Conservation (phyloP, 2,329 filamentous ascomycete species). For the Penicillium sp. region DNA sequence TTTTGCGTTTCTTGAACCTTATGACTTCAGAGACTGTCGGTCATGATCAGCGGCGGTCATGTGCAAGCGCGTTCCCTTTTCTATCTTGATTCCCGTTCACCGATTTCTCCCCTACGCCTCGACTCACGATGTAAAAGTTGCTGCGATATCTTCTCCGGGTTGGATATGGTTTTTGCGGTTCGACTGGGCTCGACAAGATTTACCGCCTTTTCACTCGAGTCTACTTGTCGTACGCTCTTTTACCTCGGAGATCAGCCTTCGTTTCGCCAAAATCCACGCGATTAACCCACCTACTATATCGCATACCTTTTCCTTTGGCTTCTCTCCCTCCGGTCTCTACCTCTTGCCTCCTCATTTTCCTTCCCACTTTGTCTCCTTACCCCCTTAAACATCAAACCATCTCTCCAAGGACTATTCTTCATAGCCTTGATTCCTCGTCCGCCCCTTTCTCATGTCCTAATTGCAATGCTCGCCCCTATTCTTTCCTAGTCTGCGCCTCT, state of each 20-base stretch:
- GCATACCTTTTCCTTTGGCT: constrained; percentile 1
- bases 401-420: not conserved
- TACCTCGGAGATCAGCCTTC: constrained; percentile 3
- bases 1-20: constrained; percentile 24
- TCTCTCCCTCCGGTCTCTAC: constrained; percentile 11
- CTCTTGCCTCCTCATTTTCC: not conserved
- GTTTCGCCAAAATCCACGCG: not conserved
- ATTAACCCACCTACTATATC: not conserved
- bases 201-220: not conserved
- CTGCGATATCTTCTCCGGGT: constrained; percentile 20
- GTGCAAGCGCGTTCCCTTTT: constrained; percentile 24
- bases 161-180: constrained; percentile 23
- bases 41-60: constrained; percentile 32
- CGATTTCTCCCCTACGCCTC: constrained; percentile 7
- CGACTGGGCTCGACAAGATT: not conserved
- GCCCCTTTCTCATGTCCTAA: constrained; percentile 5
- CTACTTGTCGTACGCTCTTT: not conserved
- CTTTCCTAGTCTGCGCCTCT: constrained; percentile 6
- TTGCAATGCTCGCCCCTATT: not conserved
- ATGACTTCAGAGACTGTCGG: constrained; percentile 31
- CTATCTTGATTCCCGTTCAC: constrained; percentile 19
- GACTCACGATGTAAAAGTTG: constrained; percentile 27
- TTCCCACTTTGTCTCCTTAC: not conserved
- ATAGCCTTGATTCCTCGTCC: constrained; percentile 3
- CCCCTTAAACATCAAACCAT: not conserved